Percentiles rank a stretch among this genome's conserved stretches.
These are phyloP conservation scores for Paspalum vaginatum DNA, from an alignment of 176 grass and related monocot genomes.

Conservation along the genomic window DNA sequence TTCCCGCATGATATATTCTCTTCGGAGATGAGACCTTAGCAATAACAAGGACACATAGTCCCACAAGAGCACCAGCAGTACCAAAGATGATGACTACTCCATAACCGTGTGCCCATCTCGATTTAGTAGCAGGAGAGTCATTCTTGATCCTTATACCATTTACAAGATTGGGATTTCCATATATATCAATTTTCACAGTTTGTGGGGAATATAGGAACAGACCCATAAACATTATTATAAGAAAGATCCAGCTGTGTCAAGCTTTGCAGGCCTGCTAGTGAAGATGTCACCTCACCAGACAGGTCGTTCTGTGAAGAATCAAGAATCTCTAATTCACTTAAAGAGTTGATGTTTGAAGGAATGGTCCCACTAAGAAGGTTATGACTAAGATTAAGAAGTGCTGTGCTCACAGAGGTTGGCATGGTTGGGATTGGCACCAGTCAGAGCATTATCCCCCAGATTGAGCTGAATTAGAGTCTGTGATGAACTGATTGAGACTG, in stretches of 20 bases:
- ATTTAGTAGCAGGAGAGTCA: too few relatives aligned
- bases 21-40: too few relatives aligned
- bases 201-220: slow-evolving; percentile 32
- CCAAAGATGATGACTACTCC: too few relatives aligned
- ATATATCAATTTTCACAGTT: too few relatives aligned
- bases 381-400: slow-evolving; percentile 52
- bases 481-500: slow-evolving; percentile 26
- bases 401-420: slow-evolving; percentile 32
- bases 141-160: too few relatives aligned
- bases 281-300: too few relatives aligned
- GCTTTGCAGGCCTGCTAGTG: slow-evolving; percentile 31
- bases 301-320: too few relatives aligned
- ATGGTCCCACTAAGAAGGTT: slow-evolving; percentile 51
- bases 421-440: slow-evolving; percentile 48
- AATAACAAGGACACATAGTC: too few relatives aligned
- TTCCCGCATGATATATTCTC: too few relatives aligned
- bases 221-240: slow-evolving; percentile 54
- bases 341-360: slow-evolving; percentile 26
- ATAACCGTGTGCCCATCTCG: too few relatives aligned
- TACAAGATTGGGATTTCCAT: too few relatives aligned
- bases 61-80: too few relatives aligned
- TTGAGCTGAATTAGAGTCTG: slow-evolving; percentile 31
- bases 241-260: slow-evolving; percentile 48
- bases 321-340: slow-evolving; percentile 38
- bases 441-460: slow-evolving; percentile 50